Evolutionary conservation across 257 asterid genomes (phyloP), one percentile per base, ranked within the genome.

Genomic region (Nicotiana paniculata): DNA sequence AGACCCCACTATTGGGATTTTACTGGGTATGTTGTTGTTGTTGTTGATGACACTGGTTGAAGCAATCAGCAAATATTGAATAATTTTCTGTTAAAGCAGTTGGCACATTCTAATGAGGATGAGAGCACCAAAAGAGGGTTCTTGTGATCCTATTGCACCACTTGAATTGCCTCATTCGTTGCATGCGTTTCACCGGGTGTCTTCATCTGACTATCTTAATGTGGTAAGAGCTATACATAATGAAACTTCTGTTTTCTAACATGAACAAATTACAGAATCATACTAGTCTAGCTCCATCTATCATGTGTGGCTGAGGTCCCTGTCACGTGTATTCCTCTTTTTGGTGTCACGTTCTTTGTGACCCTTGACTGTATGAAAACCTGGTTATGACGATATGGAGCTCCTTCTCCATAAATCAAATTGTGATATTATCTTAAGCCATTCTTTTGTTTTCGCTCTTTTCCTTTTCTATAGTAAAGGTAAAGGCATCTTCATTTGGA

Each of bases 61-160:
- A 28, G 0, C 64, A 51, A 51, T 28, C 28, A 51, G 64, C 46
- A 65, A 59, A 81, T 81, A 66, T 53, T 70, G 74, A 65, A 35
- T 67, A 33, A 77, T 81, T n/a, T 84, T 65, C 30, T 7, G 81
- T 74, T 75, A 26, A 69, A 89, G 12, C 88, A 94, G 97, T 79
- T 96, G 97, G 97, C 99, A 96, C 88, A 89, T 94, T 85, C 91
- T 93, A 46, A 90, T 94, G 96, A 88, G 97, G 85, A 94, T 94
- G 97, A 94, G 83, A 87, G 89, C 85, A 48, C 93, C 91, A 9
- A 83, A 88, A 82, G 88, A 88, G 77, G 95, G 92, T 75, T 83
- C 87, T 54, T 92, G 92, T 81, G 98, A 96, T 79, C 98, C 97
- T 5, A 77, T 94, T 87, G 95, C 97, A 62, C 97, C 98, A 39